Conservation (phyloP, 2,329 filamentous ascomycete genomes). For the Colletotrichum sp. region DNA sequence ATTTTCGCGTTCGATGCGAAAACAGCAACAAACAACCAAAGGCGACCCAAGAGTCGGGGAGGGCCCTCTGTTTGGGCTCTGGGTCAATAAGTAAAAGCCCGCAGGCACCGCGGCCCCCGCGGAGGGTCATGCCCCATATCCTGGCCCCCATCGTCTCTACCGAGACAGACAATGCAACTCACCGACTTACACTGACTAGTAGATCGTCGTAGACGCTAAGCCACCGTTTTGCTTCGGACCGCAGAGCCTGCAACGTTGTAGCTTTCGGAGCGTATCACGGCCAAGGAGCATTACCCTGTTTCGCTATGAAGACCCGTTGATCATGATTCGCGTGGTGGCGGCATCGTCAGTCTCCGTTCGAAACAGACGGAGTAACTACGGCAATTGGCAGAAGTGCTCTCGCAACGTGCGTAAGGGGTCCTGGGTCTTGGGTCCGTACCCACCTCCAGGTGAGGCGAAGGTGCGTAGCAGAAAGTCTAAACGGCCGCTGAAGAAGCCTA, state of each 20-base stretch:
- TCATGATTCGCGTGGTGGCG: neutral
- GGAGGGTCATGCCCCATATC: neutral
- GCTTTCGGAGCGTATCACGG: neutral
- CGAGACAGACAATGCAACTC: neutral
- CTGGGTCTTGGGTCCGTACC: neutral
- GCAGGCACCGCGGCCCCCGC: neutral
- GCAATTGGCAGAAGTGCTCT: neutral
- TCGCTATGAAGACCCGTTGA: neutral
- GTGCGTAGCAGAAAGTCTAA: neutral
- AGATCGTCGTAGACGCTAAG: neutral
- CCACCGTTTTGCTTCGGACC: neutral
- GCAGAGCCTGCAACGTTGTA: neutral
- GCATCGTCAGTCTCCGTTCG: neutral
- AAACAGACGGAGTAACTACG: neutral
- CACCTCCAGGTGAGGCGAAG: neutral
- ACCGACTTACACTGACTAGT: neutral
- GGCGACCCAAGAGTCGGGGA: neutral
- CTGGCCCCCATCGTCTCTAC: neutral
- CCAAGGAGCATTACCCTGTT: neutral
- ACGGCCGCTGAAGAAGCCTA: neutral
- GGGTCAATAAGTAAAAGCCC: neutral
- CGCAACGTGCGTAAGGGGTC: neutral
- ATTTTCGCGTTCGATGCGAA: neutral
- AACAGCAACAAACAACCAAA: neutral
- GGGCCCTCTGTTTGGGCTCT: neutral